Evolutionary conservation across 2,329 filamentous ascomycete species (phyloP), one percentile per base, ranked within the genome.

Genomic region (Dothistroma pini): DNA sequence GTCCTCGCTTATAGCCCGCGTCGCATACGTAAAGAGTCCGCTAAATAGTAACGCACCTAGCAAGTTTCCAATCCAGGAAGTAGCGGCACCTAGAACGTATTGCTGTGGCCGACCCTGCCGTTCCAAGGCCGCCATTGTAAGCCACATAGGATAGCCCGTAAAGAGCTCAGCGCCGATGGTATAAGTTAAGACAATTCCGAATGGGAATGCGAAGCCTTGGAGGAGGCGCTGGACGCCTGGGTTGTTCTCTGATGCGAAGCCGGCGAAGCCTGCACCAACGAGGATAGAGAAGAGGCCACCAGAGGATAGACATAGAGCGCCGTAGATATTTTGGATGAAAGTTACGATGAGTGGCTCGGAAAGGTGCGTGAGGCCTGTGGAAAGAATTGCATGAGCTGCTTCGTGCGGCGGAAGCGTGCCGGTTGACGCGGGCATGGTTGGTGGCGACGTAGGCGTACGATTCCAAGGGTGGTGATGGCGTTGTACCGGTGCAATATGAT

Each of bases 131-230:
- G 68, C 64, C 63, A 72, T 70, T 12, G 64, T 52, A 25, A 68
- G 64, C 70, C 70, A 71, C 70, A 72, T 72, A 0, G 70, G 70
- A 57, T 70, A 72, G 1, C 70, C 70, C 10, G 70, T 72, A 48
- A 66, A 72, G 32, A 72, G 62, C 38, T 72, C 70, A 2, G 68
- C 70, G 49, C 70, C 70, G 2, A 70, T 61, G 10, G 69, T 63
- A 6, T 72, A 72, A 1, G 70, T 65, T 16, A 72, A 38, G 4
- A 72, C 66, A 8, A 72, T 64, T 9, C 70, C 70, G 19, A 70
- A 54, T 0, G 70, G 66, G 35, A 72, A 72, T 1, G 66, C 59
- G 9, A 63, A 35, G 19, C 70, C 69, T 47, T 72, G 70, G 11
- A 72, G 53, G 11, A 71, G 49, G 8, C 63, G 61, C 44, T 63